Conservation (phyloP, 306 rosid species). For the Mimosa bimucronata region DNA sequence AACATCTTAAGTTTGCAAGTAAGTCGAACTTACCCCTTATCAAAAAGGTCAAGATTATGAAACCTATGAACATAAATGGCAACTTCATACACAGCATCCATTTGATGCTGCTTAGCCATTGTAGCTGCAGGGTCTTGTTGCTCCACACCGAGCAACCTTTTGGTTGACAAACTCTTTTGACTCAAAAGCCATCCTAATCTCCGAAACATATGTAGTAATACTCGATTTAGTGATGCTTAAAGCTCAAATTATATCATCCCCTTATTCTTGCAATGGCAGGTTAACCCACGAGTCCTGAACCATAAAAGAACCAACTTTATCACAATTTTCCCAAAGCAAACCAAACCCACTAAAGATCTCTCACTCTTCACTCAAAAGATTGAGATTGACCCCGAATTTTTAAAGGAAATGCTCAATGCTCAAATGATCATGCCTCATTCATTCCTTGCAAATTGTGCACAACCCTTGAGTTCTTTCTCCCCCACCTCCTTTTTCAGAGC, state of each 20-base stretch:
- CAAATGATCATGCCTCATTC: background rate
- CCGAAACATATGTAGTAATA: slow-evolving; percentile 65
- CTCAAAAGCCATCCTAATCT: slow-evolving; percentile 72
- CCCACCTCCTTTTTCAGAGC: background rate
- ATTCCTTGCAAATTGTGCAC: background rate
- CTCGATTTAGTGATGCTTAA: slow-evolving; percentile 35
- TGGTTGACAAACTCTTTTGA: slow-evolving; percentile 61
- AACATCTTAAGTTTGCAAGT: background rate
- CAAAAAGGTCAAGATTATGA: slow-evolving; percentile 95
- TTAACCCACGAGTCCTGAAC: slow-evolving; percentile 35
- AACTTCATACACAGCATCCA: slow-evolving; percentile 79
- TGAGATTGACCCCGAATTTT: slow-evolving; percentile 6
- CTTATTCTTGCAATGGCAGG: slow-evolving; percentile 29
- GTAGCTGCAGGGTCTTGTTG: slow-evolving; percentile 27
- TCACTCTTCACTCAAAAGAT: background rate
- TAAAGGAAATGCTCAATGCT: slow-evolving; percentile 8
- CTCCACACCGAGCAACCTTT: slow-evolving; percentile 63
- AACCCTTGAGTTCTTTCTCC: background rate
- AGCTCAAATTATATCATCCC: slow-evolving; percentile 49
- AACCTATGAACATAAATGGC: slow-evolving; percentile 90
- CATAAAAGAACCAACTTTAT: slow-evolving; percentile 43
- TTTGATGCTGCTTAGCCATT: slow-evolving; percentile 55
- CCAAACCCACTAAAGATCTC: slow-evolving; percentile 36
- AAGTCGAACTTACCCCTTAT: slow-evolving; percentile 68
- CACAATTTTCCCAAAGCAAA: background rate